Base-by-base conservation (phyloP, 305 asterid genomes). In the Rubia peregrina region DNA sequence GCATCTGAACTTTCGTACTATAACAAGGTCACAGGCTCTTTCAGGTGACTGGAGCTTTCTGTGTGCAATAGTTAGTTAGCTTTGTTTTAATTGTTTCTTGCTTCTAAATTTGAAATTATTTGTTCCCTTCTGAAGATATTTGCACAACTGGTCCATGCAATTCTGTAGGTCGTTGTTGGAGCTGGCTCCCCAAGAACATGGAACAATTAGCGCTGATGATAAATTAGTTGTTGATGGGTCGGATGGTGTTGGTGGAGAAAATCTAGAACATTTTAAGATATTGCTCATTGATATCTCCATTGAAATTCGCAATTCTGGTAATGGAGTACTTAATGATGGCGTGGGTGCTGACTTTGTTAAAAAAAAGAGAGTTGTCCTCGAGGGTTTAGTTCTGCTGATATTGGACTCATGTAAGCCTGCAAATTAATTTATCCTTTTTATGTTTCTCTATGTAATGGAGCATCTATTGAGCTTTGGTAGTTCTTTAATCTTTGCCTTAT, bases 271-370 rank as follows among this genome's bases (percentile, higher is more conserved):
- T 48, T 75, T 93, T 80, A 91, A 78, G 85, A 67, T 79, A 74
- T 43, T 70, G 78, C 77, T 91, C 76, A 74, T 38, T 40, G 68
- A 41, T 0, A 63, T 38, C 40, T 57, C 62, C 36, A 21, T 57
- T 7, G 62, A 56, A 56, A 26, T 56, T 56, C 95, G 96, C 63
- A 93, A 93, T 77, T 64, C 57, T 72, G 97, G 98, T 71, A 84
- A 71, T 70, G 97, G 97, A 75, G 85, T 84, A 61, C 92, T 93
- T 72, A 90, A 93, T 76, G 96, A 93, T 72, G 90, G 96, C 33
- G 98, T 87, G 75, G 98, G 97, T 75, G 97, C 96, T 74, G 98
- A 93, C 77, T 93, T 76, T 80, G 98, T 93, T 80, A 96, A 89
- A 85, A 93, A 93, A 88, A 97, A 88, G 80, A 93, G 90, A 85